phyloP scores from a whole-genome alignment of 257 asterid genomes.

The Nicotiana noctiflora region DNA sequence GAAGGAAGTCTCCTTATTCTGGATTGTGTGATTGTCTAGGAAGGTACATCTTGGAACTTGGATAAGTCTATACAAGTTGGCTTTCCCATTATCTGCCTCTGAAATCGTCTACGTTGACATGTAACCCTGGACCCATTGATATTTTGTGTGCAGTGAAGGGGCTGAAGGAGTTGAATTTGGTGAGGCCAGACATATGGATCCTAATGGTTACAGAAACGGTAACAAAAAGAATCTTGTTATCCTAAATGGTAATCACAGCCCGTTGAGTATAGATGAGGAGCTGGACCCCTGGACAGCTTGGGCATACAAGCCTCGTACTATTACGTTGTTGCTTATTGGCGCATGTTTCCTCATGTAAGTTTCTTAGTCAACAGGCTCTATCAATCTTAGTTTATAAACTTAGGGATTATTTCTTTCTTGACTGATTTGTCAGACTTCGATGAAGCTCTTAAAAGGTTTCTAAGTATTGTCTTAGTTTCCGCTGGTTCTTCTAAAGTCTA shows the following conservation, averaged over 20 bases:
- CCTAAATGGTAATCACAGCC: constrained; percentile 58
- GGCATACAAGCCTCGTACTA: constrained; percentile 93
- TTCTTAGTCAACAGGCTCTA: neutral
- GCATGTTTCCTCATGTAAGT: constrained; percentile 96
- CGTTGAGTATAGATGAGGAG: constrained; percentile 49
- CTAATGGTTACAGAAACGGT: constrained; percentile 47
- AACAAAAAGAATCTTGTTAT: constrained; percentile 38
- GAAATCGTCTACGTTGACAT: neutral
- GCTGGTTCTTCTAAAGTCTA: neutral
- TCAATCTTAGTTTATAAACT: neutral
- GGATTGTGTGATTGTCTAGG: neutral
- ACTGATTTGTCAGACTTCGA: neutral
- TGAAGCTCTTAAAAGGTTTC: neutral
- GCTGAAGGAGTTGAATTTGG: constrained; percentile 20
- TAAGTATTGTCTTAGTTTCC: neutral
- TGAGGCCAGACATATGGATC: constrained; percentile 47
- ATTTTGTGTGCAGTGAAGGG: constrained; percentile 23
- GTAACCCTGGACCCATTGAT: neutral
- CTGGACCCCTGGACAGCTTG: constrained; percentile 99
- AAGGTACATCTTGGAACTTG: neutral
- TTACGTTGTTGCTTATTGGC: constrained; percentile 75
- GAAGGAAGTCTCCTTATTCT: neutral
- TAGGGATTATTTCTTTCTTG: neutral
- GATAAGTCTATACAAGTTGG: neutral
- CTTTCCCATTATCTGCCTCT: neutral